Evolutionary conservation across 2,329 filamentous ascomycete genomes (phyloP), one percentile per base, ranked within the genome.

Genomic region (Fusarium sp.): DNA sequence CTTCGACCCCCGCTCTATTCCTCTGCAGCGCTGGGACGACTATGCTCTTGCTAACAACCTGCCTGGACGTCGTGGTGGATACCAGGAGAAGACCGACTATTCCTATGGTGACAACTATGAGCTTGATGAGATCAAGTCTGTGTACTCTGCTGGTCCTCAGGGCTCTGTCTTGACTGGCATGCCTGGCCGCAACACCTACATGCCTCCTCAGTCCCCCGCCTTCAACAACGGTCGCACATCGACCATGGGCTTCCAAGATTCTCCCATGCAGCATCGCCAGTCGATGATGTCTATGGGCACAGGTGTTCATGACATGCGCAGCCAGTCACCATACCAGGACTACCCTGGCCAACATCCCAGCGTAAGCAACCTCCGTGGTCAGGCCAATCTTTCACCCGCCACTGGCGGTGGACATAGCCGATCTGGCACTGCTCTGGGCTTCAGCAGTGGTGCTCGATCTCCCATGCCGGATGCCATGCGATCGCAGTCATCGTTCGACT

Each of bases 111-210:
- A 96, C 71, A 91, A 92, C 72, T 97, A 95, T 79, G 96, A 99
- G 83, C 95, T 98, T 92, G 97, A 99, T 81, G 96, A 99, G 82
- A 97, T 98, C 88, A 95, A 94, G 81, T 97, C 95, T 2, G 92
- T 97, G 67, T 98, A 98, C 86, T 98, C 95, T 9, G 97, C 95
- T 2, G 94, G 95, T 68, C 96, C 88, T 86, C 95, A 82, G 88
- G 94, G 94, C 12, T 98, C 95, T 4, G 92, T 98, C 73, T 88
- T 97, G 67, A 94, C 94, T 19, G 95, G 94, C 61, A 94, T 97
- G 84, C 92, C 90, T 46, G 88, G 89, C 59, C 90, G 91, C 76
- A 90, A 90, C 71, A 82, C 92, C 5, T 96, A 93, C 83, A 94
- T 96, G 89, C 93, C 95, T 16, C 95, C 95, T 16, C 91, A 92